Base-by-base conservation (phyloP, 352 stramenopile species). In the Phytophthora sp. region DNA sequence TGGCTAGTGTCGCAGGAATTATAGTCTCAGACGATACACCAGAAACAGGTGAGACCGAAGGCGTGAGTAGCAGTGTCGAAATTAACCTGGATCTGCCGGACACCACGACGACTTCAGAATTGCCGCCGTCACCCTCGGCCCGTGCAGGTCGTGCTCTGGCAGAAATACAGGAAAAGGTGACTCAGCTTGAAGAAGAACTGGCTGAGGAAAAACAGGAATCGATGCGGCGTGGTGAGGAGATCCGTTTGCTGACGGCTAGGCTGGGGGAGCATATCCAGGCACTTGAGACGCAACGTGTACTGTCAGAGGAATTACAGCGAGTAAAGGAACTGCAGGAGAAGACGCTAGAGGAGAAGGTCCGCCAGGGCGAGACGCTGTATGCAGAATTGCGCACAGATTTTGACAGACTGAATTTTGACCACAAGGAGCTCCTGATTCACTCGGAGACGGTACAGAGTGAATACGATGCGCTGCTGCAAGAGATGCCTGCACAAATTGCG, bases 131-230 rank as follows among this genome's bases (percentile, higher is more conserved):
- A 7, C 79, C 80, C 3, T 82, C 82, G 13, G 78, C 82, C 18
- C 79, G 84, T 30, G 84, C 77, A 7, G 84, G 77, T 3, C 65
- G 77, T 20, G 87, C 79, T 7, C 69, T 95, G 15, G 77, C 88
- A 57, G 81, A 92, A 44, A 70, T 93, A 0, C 87, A 95, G 67
- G 77, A 91, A 30, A 83, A 78, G 7, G 77, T 93, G 3, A 76
- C 71, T 1, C 76, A 88, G 31, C 58, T 95, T 13, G 87, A 95
- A 66, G 85, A 95, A 56, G 82, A 93, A 45, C 61, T 95, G 3
- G 74, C 77, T 9, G 87, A 95, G 61, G 87, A 95, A 53, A 92
- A 93, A 60, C 75, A 81, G 20, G 87, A 95, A 52, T 93, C 87
- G 8, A 87, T 71, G 41, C 76, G 87, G 7, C 84, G 84, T 31